phyloP scores from a whole-genome alignment of 2,329 filamentous ascomycete genomes.

The Ophiostoma sp. region DNA sequence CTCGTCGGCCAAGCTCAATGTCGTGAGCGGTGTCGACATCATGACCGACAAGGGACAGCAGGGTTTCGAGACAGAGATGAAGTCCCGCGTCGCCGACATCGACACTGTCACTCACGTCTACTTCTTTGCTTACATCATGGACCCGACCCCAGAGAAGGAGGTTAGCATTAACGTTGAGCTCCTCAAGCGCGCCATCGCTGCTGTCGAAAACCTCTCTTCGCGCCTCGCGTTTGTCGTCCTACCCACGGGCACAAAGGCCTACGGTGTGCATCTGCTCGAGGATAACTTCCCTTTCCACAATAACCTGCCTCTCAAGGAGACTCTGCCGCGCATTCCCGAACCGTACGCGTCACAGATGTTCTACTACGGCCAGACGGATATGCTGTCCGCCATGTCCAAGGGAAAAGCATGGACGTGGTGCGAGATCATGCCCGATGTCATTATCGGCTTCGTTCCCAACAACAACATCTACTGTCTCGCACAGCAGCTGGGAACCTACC shows the following conservation, averaged over 20 bases:
- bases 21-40: constrained; percentile 36
- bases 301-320: not conserved
- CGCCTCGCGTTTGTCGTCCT: constrained; percentile 38
- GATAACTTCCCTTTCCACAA: not conserved
- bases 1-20: constrained; percentile 31
- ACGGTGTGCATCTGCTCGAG: constrained; percentile 32
- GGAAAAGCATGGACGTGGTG: constrained; percentile 41
- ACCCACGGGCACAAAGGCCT: constrained; percentile 40
- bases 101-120: constrained; percentile 40
- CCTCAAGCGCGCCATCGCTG: constrained; percentile 36
- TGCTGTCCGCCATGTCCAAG: constrained; percentile 33
- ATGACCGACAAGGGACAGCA: constrained; percentile 30
- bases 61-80: constrained; percentile 12
- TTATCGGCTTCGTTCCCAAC: constrained; percentile 41
- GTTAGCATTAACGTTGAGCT: constrained; percentile 36
- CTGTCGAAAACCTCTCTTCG: constrained; percentile 36
- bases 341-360: constrained; percentile 41
- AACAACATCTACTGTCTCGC: constrained; percentile 41
- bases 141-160: constrained; percentile 33
- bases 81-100: constrained; percentile 34
- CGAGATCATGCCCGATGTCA: constrained; percentile 41
- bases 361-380: constrained; percentile 43
- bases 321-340: constrained; percentile 37
- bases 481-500: constrained; percentile 37
- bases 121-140: constrained; percentile 38